phyloP scores from a whole-genome alignment of 805 yeast genomes.

The Sugiyamaella floridensis region DNA sequence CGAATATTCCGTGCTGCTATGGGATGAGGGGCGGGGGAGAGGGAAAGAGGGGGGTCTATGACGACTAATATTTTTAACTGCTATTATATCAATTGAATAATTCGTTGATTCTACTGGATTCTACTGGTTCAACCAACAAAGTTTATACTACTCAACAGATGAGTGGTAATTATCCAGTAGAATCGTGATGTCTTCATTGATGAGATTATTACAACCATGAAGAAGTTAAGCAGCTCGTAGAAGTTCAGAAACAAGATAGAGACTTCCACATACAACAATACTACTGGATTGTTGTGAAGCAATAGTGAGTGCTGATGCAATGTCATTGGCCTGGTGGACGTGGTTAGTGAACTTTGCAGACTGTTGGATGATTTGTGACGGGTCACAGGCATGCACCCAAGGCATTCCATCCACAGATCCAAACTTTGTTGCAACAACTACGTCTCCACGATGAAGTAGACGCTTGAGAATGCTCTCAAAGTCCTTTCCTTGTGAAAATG shows the following conservation, averaged over 20 bases:
- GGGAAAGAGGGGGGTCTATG: too few relatives aligned
- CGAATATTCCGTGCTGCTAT: not conserved
- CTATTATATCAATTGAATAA: too few relatives aligned
- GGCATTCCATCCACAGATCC: constrained; percentile 84
- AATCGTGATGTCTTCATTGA: too few relatives aligned
- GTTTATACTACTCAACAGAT: too few relatives aligned
- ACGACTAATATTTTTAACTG: too few relatives aligned
- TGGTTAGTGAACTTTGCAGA: not conserved
- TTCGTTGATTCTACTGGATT: too few relatives aligned
- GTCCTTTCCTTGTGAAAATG: constrained; percentile 69
- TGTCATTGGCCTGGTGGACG: not conserved
- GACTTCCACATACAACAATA: constrained; percentile 60
- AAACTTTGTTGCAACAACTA: constrained; percentile 57
- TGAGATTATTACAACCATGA: too few relatives aligned
- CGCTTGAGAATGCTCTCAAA: constrained; percentile 45
- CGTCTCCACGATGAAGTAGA: constrained; percentile 46
- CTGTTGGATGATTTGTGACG: constrained; percentile 9
- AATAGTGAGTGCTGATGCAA: constrained; percentile 10
- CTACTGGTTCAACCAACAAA: too few relatives aligned
- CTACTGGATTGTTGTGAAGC: constrained; percentile 17
- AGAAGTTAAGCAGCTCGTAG: constrained; percentile 4
- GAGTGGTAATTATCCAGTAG: too few relatives aligned
- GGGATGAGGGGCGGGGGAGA: too few relatives aligned
- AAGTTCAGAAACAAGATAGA: constrained; percentile 59
- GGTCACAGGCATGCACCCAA: constrained; percentile 59